phyloP scores from a whole-genome alignment of 768 basidiomycete genomes.

The Daedalea quercina region DNA sequence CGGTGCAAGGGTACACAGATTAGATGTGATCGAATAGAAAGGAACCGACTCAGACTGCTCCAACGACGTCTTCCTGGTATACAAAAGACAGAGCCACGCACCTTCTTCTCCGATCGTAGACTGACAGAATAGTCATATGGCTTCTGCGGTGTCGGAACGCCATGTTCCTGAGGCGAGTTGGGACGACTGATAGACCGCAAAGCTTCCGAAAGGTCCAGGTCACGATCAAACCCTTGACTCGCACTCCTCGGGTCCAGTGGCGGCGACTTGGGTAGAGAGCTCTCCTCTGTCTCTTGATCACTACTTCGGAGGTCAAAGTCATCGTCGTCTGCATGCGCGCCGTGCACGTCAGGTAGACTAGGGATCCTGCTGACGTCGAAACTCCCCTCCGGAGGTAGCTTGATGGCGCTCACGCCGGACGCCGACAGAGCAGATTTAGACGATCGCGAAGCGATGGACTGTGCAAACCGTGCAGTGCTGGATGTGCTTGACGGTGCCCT shows the following conservation, averaged over 20 bases:
- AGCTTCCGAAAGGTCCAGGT: slow-evolving; percentile 22
- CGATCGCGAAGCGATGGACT: slow-evolving; percentile 44
- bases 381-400: slow-evolving; percentile 14
- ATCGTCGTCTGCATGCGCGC: slow-evolving; percentile 6
- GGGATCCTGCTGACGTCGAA: slow-evolving; percentile 30
- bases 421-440: slow-evolving; percentile 29
- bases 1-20: no score
- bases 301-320: slow-evolving; percentile 19
- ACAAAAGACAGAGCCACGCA: slow-evolving; percentile 6
- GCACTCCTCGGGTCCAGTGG: slow-evolving; percentile 12
- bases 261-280: slow-evolving; percentile 19
- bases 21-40: not conserved
- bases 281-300: slow-evolving; percentile 19
- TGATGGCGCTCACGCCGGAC: slow-evolving; percentile 12
- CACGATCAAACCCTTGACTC: slow-evolving; percentile 9
- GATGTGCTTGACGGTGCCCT: slow-evolving; percentile 45
- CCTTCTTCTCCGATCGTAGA: slow-evolving; percentile 25
- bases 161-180: slow-evolving; percentile 13
- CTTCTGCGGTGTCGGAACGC: slow-evolving; percentile 16
- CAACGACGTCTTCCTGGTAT: not conserved
- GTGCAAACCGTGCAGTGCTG: slow-evolving; percentile 43
- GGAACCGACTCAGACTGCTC: no score
- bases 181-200: slow-evolving; percentile 22
- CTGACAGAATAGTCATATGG: slow-evolving; percentile 28
- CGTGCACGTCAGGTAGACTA: slow-evolving; percentile 14